phyloP scores from a whole-genome alignment of 495 filamentous ascomycete genomes.

The Pyrenula massariospora region DNA sequence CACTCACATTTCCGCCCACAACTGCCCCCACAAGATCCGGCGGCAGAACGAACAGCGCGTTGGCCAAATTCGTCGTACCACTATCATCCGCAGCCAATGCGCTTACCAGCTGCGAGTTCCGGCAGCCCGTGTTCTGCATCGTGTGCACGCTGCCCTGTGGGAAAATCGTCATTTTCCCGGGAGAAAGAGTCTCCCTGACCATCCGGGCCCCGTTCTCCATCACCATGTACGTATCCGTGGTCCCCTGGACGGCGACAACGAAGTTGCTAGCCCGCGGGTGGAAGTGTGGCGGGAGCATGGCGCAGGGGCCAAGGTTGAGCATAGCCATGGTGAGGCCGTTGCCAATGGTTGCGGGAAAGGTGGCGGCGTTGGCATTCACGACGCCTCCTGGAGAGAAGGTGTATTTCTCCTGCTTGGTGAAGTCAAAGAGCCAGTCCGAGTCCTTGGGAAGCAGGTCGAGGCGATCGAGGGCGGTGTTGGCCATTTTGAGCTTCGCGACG shows the following conservation, averaged over 20 bases:
- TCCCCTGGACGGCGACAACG: constrained; percentile 25
- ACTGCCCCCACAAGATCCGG: background rate
- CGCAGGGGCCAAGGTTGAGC: constrained; percentile 17
- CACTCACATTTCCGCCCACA: background rate
- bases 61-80: background rate
- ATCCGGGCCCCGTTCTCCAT: constrained; percentile 22
- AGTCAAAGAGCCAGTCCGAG: constrained; percentile 31
- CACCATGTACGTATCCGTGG: constrained; percentile 28
- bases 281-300: constrained; percentile 33
- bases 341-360: constrained; percentile 16
- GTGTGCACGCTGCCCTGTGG: constrained; percentile 33
- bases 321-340: constrained; percentile 14
- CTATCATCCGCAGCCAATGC: background rate
- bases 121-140: constrained; percentile 35
- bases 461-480: constrained; percentile 19
- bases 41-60: background rate
- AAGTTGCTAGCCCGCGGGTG: constrained; percentile 30
- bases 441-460: constrained; percentile 22
- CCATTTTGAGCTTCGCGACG: background rate
- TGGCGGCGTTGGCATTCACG: constrained; percentile 26
- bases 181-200: constrained; percentile 16
- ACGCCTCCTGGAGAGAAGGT: constrained; percentile 22
- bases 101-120: constrained; percentile 1
- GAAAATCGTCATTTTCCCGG: constrained; percentile 36
- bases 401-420: constrained; percentile 16